These are phyloP conservation scores for Ilyonectria sp. DNA, from an alignment of 2,329 filamentous ascomycete species.

Conservation along the genomic window DNA sequence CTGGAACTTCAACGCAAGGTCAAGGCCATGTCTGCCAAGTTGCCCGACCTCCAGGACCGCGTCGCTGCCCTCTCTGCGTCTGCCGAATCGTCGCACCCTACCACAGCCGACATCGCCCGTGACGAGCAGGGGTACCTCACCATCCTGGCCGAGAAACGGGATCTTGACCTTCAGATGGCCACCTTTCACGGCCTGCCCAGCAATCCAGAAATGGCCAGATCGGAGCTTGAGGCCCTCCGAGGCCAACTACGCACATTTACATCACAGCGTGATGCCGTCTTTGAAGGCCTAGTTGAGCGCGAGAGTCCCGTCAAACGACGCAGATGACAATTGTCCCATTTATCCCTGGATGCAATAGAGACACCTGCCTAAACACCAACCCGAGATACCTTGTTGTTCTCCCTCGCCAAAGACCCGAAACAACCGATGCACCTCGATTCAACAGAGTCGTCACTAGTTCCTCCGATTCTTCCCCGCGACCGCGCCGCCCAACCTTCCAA, in stretches of 20 bases:
- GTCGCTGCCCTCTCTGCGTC: conserved; percentile 59
- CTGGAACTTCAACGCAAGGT: conserved; percentile 80
- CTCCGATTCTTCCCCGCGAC: conserved; percentile 76
- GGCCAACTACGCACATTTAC: conserved; percentile 74
- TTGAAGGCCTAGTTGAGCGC: conserved; percentile 79
- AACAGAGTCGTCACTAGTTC: conserved; percentile 47
- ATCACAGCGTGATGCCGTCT: conserved; percentile 78
- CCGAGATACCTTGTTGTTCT: conserved; percentile 15
- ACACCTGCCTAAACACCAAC: conserved; percentile 21
- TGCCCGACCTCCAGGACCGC: conserved; percentile 73
- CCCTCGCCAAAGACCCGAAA: conserved; percentile 8
- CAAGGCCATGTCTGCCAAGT: conserved; percentile 75
- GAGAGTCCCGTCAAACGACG: conserved; percentile 67
- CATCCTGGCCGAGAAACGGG: conserved; percentile 71
- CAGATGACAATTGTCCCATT: conserved; percentile 44
- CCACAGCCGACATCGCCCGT: conserved; percentile 70
- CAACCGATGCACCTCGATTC: conserved; percentile 30
- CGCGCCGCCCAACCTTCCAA: conserved; percentile 80
- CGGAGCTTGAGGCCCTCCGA: conserved; percentile 78
- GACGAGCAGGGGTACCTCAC: conserved; percentile 72
- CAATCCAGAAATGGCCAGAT: conserved; percentile 77
- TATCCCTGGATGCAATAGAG: conserved; percentile 3
- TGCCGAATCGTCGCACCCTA: conserved; percentile 57
- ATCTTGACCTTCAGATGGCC: conserved; percentile 73
- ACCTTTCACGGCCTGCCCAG: conserved; percentile 81